These are phyloP conservation scores for Aspergillus spinulosporus DNA, from an alignment of 2,329 filamentous ascomycete genomes.

Conservation along the genomic window DNA sequence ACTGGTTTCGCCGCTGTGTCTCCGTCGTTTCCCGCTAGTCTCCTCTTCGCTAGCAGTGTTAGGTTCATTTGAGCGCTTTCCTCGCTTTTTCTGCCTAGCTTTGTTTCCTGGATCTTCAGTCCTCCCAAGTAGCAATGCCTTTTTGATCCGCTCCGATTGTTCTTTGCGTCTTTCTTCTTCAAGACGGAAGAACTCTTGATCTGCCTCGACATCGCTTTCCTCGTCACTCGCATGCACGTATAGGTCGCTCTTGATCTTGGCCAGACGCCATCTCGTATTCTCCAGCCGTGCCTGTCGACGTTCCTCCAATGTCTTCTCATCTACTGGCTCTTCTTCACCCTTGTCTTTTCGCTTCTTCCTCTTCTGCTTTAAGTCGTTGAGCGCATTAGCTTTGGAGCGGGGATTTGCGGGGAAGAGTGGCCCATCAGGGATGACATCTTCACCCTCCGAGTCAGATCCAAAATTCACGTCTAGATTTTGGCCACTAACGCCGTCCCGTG, in stretches of 20 bases:
- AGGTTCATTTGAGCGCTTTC: slow-evolving; percentile 34
- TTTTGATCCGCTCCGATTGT: slow-evolving; percentile 51
- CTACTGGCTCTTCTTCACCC: slow-evolving; percentile 55
- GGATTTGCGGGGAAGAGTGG: slow-evolving; percentile 65
- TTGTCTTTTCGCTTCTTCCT: slow-evolving; percentile 53
- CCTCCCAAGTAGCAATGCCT: slow-evolving; percentile 47
- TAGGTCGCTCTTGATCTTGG: slow-evolving; percentile 79
- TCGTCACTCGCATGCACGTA: slow-evolving; percentile 85
- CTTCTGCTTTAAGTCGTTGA: slow-evolving; percentile 61
- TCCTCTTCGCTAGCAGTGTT: slow-evolving; percentile 24
- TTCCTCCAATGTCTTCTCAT: slow-evolving; percentile 61
- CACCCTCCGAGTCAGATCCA: slow-evolving; percentile 69
- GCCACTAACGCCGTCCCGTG: slow-evolving; percentile 28
- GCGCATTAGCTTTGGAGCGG: slow-evolving; percentile 51
- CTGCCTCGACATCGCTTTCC: slow-evolving; percentile 75
- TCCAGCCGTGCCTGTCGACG: slow-evolving; percentile 62
- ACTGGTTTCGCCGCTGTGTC: slow-evolving; percentile 21
- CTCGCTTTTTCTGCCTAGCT: slow-evolving; percentile 26
- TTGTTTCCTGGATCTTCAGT: slow-evolving; percentile 31
- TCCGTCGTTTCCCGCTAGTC: slow-evolving; percentile 32
- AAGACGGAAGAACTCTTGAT: slow-evolving; percentile 72
- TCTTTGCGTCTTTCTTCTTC: slow-evolving; percentile 68
- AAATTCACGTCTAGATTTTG: slow-evolving; percentile 57
- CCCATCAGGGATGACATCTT: slow-evolving; percentile 57
- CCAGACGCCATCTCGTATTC: slow-evolving; percentile 72